Percentiles rank a stretch among this genome's conserved stretches.
Evolutionary conservation across 2,329 filamentous ascomycete genomes (phyloP).

Genomic region (Aspergillus luchuensis): DNA sequence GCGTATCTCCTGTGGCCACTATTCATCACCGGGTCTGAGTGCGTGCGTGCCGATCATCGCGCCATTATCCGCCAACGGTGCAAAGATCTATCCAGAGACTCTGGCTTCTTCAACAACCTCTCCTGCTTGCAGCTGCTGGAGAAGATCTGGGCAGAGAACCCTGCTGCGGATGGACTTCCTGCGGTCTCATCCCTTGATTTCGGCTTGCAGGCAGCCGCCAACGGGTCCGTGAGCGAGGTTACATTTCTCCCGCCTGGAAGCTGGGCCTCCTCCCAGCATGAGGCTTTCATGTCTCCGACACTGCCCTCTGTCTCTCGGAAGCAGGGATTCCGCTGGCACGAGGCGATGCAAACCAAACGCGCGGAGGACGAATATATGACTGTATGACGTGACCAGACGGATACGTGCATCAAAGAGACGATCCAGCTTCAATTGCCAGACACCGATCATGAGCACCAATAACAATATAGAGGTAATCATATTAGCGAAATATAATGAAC

Average conservation of each 20-base stretch:
- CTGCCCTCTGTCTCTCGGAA: constrained; percentile 12
- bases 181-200: not conserved
- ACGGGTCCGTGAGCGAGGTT: not conserved
- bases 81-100: constrained; percentile 81
- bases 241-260: not conserved
- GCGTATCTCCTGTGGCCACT: constrained; percentile 94
- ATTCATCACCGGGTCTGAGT: constrained; percentile 88
- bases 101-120: constrained; percentile 91
- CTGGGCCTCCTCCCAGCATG: constrained; percentile 19
- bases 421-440: not conserved
- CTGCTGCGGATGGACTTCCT: not conserved
- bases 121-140: constrained; percentile 83
- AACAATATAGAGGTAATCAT: not conserved
- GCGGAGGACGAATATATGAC: constrained; percentile 44
- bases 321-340: constrained; percentile 41
- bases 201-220: not conserved
- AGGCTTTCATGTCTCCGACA: not conserved
- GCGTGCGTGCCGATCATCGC: constrained; percentile 77
- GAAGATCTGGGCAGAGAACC: constrained; percentile 68
- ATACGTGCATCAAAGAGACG: not conserved
- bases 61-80: constrained; percentile 77
- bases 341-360: constrained; percentile 40
- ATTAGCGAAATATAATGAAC: not conserved
- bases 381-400: constrained; percentile 26
- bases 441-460: not conserved